Conservation (phyloP, 257 asterid species). For the Solanum bulbocastanum region DNA sequence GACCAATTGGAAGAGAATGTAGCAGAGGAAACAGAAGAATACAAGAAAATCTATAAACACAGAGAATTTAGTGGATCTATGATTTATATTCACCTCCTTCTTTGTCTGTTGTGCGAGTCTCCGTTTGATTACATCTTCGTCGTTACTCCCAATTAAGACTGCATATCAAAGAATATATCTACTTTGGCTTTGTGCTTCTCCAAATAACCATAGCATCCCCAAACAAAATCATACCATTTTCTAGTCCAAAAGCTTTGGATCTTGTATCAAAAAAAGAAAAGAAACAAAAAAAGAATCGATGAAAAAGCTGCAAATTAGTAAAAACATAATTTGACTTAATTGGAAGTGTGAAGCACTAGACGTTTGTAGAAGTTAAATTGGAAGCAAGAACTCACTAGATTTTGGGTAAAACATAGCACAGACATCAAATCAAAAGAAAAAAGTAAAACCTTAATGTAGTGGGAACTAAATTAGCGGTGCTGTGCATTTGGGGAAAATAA, state of each 20-base stretch:
- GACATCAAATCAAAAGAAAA: no score
- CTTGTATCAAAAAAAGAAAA: no score
- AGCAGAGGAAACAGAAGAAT: not conserved
- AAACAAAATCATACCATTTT: not conserved
- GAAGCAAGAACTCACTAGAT: not conserved
- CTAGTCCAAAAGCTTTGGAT: not conserved
- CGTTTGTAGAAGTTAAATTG: no score
- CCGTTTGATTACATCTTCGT: not conserved
- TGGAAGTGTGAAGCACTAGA: no score
- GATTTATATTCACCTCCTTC: not conserved
- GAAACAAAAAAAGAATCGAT: no score
- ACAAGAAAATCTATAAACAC: slow-evolving; percentile 10
- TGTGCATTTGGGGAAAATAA: not conserved
- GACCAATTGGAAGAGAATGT: not conserved
- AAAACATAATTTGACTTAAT: no score
- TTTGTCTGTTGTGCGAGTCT: not conserved
- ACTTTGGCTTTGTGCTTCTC: no score
- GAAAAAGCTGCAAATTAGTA: no score
- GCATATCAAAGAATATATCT: not conserved
- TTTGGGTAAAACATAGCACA: not conserved
- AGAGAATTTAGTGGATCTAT: slow-evolving; percentile 17
- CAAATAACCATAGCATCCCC: not conserved
- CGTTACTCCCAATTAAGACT: not conserved
- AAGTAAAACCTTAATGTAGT: not conserved
- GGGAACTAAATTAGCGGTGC: not conserved